phyloP scores from a whole-genome alignment of 2,329 filamentous ascomycete species.

The Massarina eburnea region DNA sequence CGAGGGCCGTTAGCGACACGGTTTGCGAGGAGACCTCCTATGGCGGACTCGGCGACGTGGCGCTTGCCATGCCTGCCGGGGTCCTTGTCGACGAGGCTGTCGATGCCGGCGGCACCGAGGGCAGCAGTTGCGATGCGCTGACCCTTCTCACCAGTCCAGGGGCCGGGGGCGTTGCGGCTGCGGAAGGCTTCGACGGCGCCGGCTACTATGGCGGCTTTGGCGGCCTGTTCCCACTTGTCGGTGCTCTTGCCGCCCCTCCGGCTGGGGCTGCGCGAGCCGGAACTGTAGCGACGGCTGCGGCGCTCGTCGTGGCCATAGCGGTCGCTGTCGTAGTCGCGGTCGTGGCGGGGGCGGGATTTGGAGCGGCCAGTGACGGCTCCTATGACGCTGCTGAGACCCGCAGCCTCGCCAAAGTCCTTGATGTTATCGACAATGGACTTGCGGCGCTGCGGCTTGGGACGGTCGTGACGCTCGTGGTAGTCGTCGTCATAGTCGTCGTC shows the following conservation, averaged over 20 bases:
- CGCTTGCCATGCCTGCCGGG: slow-evolving; percentile 75
- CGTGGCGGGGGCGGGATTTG: slow-evolving; percentile 59
- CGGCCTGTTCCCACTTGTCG: slow-evolving; percentile 71
- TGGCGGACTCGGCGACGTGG: slow-evolving; percentile 80
- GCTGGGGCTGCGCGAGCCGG: slow-evolving; percentile 52
- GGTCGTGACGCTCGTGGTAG: slow-evolving; percentile 48
- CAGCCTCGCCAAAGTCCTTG: slow-evolving; percentile 58
- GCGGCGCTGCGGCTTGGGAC: slow-evolving; percentile 50
- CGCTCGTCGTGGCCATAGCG: slow-evolving; percentile 28
- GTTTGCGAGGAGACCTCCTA: slow-evolving; percentile 85
- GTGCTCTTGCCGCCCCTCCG: slow-evolving; percentile 61
- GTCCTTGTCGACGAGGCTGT: slow-evolving; percentile 70
- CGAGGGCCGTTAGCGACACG: slow-evolving; percentile 79
- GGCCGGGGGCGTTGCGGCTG: slow-evolving; percentile 82
- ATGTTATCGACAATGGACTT: slow-evolving; percentile 60
- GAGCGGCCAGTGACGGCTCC: slow-evolving; percentile 56
- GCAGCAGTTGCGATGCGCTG: slow-evolving; percentile 90
- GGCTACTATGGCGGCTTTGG: slow-evolving; percentile 86
- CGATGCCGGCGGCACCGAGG: slow-evolving; percentile 79
- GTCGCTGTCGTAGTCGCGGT: slow-evolving; percentile 54
- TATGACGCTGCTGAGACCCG: slow-evolving; percentile 60
- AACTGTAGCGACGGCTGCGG: slow-evolving; percentile 53
- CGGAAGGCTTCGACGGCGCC: slow-evolving; percentile 92
- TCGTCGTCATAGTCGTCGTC: slow-evolving; percentile 50
- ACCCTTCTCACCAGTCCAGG: slow-evolving; percentile 88